These are phyloP conservation scores for Sicyos baderoa DNA, from an alignment of 306 rosid genomes.

Conservation along the genomic window DNA sequence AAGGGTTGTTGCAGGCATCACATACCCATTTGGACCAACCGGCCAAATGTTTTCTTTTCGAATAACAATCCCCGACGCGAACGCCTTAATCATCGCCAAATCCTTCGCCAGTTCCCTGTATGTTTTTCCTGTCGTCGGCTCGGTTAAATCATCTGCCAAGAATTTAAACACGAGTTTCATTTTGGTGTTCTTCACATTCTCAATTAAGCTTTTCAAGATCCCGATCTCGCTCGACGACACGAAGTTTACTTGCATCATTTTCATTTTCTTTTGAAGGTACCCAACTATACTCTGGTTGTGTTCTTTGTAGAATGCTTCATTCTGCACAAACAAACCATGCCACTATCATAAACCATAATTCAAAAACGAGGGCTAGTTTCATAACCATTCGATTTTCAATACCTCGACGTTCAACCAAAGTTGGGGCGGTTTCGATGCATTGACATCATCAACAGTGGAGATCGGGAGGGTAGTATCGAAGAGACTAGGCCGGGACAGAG, in stretches of 20 bases:
- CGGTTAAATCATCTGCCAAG: constrained; percentile 33
- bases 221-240: constrained; percentile 67
- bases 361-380: too few species aligned
- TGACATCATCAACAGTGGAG: constrained; percentile 35
- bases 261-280: constrained; percentile 27
- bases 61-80: constrained; percentile 72
- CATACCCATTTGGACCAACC: constrained; percentile 33
- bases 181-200: constrained; percentile 31
- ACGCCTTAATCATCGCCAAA: constrained; percentile 42
- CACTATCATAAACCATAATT: too few species aligned
- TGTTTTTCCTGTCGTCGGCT: constrained; percentile 45
- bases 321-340: constrained; percentile 31
- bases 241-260: constrained; percentile 22
- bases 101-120: constrained; percentile 45
- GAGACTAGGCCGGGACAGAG: constrained; percentile 40
- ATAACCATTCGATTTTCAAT: neutral
- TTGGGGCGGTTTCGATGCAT: constrained; percentile 14
- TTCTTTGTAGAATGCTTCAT: constrained; percentile 47
- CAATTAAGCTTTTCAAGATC: constrained; percentile 50
- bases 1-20: constrained; percentile 48
- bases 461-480: constrained; percentile 41
- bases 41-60: constrained; percentile 73
- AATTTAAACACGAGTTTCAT: constrained; percentile 59
- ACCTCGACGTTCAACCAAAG: constrained; percentile 82
- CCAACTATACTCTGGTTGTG: constrained; percentile 26